Conservation (phyloP, 75 land plant genomes). For the Sequoiadendron giganteum region DNA sequence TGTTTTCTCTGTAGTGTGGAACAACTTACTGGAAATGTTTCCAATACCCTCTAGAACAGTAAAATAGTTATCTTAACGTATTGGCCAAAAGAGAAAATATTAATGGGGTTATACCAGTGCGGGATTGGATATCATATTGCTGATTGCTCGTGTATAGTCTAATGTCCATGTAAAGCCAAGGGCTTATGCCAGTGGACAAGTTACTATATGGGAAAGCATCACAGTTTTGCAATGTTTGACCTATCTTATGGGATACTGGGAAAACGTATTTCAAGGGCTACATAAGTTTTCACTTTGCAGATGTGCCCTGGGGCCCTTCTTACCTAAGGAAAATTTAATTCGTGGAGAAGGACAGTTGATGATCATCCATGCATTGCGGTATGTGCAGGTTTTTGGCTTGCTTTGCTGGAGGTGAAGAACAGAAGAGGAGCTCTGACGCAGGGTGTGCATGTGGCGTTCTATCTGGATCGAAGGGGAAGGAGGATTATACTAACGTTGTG, state of each 20-base stretch:
- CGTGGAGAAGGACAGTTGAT: not conserved
- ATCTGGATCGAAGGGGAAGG: not conserved
- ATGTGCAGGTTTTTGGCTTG: slow-evolving; percentile 8
- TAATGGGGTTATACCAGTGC: not conserved
- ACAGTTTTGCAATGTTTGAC: not conserved
- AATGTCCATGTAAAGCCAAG: not conserved
- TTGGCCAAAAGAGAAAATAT: not conserved
- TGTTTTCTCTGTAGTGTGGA: not conserved
- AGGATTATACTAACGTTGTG: not conserved
- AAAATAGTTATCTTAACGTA: not conserved
- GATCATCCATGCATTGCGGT: slow-evolving; percentile 6
- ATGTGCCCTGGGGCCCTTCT: not conserved
- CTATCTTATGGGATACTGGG: not conserved
- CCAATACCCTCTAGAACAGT: not conserved
- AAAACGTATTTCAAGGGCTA: not conserved
- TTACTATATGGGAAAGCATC: not conserved
- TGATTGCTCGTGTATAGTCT: not conserved
- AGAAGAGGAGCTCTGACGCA: not conserved
- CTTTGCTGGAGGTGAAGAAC: slow-evolving; percentile 1
- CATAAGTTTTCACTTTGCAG: not conserved
- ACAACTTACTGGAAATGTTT: not conserved
- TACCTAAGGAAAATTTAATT: not conserved
- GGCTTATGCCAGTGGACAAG: not conserved
- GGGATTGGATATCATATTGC: not conserved
- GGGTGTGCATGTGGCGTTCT: not conserved